A percentile compares a stretch with the other conserved stretches of the same genome.
phyloP scores from a whole-genome alignment of 2,329 filamentous ascomycete genomes.

The Fusarium falciforme region DNA sequence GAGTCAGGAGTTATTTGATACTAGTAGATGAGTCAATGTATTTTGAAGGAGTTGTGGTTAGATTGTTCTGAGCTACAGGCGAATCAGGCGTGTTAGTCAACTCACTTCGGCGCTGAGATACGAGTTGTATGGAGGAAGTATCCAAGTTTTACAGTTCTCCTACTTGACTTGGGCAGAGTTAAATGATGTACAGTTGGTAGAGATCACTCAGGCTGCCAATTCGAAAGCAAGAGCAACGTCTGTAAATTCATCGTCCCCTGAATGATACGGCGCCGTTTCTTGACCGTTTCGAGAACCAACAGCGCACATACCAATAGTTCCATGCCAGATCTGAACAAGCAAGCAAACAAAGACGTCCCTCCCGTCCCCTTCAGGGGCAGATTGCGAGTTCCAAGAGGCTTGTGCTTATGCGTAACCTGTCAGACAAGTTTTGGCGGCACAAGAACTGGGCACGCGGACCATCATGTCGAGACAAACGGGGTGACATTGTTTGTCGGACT shows the following conservation, averaged over 20 bases:
- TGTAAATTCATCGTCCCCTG: neutral
- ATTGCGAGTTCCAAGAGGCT: neutral
- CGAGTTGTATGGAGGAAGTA: neutral
- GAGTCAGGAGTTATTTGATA: constrained; percentile 17
- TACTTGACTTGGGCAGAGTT: neutral
- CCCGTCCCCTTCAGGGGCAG: constrained; percentile 12
- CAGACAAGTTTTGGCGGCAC: constrained; percentile 17
- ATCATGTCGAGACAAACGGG: constrained; percentile 10
- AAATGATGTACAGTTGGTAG: neutral
- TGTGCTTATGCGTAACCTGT: neutral
- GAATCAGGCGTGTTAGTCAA: neutral
- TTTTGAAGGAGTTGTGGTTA: neutral
- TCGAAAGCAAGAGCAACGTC: neutral
- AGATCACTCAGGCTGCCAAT: neutral
- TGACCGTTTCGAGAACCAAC: neutral
- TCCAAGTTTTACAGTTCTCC: neutral
- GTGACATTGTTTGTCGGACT: constrained; percentile 20
- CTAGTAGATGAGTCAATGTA: neutral
- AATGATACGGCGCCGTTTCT: neutral
- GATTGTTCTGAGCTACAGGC: neutral
- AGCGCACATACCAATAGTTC: constrained; percentile 14
- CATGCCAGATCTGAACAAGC: neutral
- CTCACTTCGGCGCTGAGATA: neutral
- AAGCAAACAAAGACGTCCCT: constrained; percentile 16
- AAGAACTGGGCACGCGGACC: constrained; percentile 25